Conservation (phyloP, 83 land plant genomes). For the Thuja plicata region DNA sequence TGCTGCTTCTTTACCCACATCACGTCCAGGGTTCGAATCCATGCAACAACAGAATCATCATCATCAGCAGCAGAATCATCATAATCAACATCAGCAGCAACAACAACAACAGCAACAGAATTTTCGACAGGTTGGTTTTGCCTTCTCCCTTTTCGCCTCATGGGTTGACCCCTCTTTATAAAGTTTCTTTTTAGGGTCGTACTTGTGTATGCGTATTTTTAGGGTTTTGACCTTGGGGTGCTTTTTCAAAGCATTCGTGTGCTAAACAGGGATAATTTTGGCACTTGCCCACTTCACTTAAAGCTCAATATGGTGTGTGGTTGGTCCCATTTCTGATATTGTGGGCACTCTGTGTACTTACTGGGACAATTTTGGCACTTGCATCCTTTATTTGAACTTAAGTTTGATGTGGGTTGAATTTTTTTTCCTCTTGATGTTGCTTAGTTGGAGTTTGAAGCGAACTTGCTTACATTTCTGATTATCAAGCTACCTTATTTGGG, state of each 20-base stretch:
- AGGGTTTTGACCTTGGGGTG: not conserved
- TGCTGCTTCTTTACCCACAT: constrained; percentile 5
- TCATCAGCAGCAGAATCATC: not conserved
- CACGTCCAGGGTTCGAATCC: constrained; percentile 17
- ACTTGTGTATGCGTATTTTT: not conserved
- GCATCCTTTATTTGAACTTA: not conserved
- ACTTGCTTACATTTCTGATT: not conserved
- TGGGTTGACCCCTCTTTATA: not conserved
- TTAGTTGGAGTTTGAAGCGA: not conserved
- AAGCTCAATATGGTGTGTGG: not conserved
- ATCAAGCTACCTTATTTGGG: not conserved
- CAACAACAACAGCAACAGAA: constrained; percentile 12
- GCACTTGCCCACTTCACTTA: not conserved
- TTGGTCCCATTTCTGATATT: not conserved
- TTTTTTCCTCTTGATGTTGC: not conserved
- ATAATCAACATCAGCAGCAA: constrained; percentile 7
- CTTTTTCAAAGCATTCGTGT: not conserved
- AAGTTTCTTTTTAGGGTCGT: not conserved
- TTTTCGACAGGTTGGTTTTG: constrained; percentile 10
- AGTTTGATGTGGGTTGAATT: not conserved
- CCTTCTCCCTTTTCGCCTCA: not conserved
- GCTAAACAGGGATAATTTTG: not conserved
- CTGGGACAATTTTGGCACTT: not conserved
- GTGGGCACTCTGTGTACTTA: not conserved
- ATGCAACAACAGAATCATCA: constrained; percentile 10